Base-by-base conservation (phyloP, 176 grass and related monocot species). In the Carex parvula region DNA sequence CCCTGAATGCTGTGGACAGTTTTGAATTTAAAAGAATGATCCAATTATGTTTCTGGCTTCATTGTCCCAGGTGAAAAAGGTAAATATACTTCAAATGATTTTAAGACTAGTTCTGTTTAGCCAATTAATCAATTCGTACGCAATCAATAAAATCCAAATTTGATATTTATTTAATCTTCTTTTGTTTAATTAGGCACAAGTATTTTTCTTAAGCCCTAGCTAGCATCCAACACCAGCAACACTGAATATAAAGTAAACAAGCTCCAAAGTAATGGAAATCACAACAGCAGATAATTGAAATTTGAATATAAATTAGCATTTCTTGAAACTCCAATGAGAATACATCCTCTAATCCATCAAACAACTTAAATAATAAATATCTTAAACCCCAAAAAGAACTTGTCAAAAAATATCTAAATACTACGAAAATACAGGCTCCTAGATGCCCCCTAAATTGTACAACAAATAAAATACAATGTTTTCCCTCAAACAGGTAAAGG, bases 311-410 rank as follows among this genome's bases (percentile, higher is more conserved):
- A 81, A 68, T 83, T 17, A 83, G 44, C 62, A 68, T 30, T 55
- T 33, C 33, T 66, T 50, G 20, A 82, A 82, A 66, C 10, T 64
- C 6, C 20, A 67, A 83, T 29, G 41, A 83, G 8, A 67, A 81
- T 46, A 81, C 79, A 81, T 81, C 37, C 8, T 41, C 59, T 33
- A 30, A 82, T 54, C 62, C 80, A 67, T 52, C 22, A 82, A 33
- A 32, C 30, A 20, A 82, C 35, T 48, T 30, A 4, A 39, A 82
- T 64, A 66, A 10, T 30, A 8, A 39, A 82, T 64, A 66, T 17
- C 61, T 83, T 32, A 29, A 64, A 50, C 29, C 42, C 44, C 37
- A 39, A 48, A 83, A 82, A 63, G 20, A 14, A 64, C 60, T 1
- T 1, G 24, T 32, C 52, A 78, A 78, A 55, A 9, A 18, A 55